Base-by-base conservation (phyloP, 169 alveolate species). In the Sarcocystis neurona region DNA sequence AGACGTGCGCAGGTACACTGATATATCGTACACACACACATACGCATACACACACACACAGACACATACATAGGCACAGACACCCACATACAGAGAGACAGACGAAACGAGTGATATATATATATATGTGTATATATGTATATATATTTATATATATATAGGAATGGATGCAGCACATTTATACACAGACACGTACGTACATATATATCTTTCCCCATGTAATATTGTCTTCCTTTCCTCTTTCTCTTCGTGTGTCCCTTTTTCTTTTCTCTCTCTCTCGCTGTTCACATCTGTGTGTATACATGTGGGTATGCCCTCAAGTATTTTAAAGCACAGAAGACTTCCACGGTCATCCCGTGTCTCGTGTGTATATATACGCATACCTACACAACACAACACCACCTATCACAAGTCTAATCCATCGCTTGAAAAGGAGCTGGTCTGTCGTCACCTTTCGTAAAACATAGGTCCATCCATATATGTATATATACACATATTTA, bases 171-270 rank as follows among this genome's bases (percentile, higher is more conserved):
- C 27, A 74, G n/a, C 58, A 30, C 2, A 82, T 82, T 46, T 82
- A 82, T 82, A 56, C 12, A 56, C 12, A 82, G 4, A 48, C 23
- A 27, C 23, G 34, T 27, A 23, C 70, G 34, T 79, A 87, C 44
- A 79, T 48, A 6, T 56, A 39, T 79, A 82, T 77, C 10, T 2
- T 60, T 39, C 82, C 47, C 75, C 72, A 39, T 43, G 74, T 79
- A 58, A 63, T 89, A 2, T 60, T 30, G 1, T 77, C 27, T 41
- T 72, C 58, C 4, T 91, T 74, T 20, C 66, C 47, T 6, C 82
- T 27, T 34, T 46, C 43, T 37, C 46, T 8, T 8, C 79, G 8
- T 39, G 41, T 39, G 41, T 18, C 8, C n/a, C 70, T 58, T 27
- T 30, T 87, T 80, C 34, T 23, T 80, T 34, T 79, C 91, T 39